Percentiles rank a stretch among this genome's conserved stretches.
Evolutionary conservation across 225 moss, liverwort and hornwort species (phyloP).

Genomic region (Takakia lepidozioides): DNA sequence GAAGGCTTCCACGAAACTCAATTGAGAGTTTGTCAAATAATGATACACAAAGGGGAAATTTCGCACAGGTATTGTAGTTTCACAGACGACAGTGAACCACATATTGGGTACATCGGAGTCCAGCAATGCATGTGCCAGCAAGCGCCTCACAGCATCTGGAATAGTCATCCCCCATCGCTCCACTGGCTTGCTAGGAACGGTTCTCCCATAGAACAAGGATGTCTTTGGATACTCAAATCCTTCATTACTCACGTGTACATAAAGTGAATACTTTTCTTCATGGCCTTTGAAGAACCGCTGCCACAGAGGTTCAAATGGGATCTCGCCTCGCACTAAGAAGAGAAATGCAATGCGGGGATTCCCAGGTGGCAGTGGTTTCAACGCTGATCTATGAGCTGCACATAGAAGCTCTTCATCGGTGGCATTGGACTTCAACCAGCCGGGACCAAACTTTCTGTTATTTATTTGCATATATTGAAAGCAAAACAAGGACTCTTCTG

Average conservation of each 20-base stretch:
- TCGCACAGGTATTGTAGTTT: slow-evolving; percentile 26
- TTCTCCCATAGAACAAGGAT: slow-evolving; percentile 23
- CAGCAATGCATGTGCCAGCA: slow-evolving; percentile 26
- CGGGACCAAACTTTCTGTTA: too few relatives aligned
- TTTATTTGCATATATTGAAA: too few relatives aligned
- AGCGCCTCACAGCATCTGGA: slow-evolving; percentile 17
- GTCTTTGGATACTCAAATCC: slow-evolving; percentile 5
- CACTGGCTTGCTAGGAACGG: slow-evolving; percentile 15
- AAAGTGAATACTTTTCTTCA: slow-evolving; percentile 26
- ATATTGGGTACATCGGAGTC: slow-evolving; percentile 21
- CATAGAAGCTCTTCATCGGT: slow-evolving; percentile 5
- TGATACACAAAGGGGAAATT: slow-evolving; percentile 24
- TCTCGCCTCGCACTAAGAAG: slow-evolving; percentile 15
- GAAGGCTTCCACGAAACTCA: slow-evolving; percentile 37
- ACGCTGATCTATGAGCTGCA: slow-evolving; percentile 4
- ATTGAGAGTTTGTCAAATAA: slow-evolving; percentile 21
- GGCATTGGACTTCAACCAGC: background rate
- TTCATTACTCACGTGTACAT: slow-evolving; percentile 17
- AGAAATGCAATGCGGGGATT: slow-evolving; percentile 25
- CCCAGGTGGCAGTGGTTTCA: background rate
- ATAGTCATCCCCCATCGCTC: slow-evolving; percentile 16
- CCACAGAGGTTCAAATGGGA: slow-evolving; percentile 28
- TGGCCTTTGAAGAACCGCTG: slow-evolving; percentile 24
- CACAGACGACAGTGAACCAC: slow-evolving; percentile 34
- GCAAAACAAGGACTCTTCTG: too few relatives aligned